Conservation (phyloP, 163 green algal species). For the Trebouxia gelatinosa region DNA sequence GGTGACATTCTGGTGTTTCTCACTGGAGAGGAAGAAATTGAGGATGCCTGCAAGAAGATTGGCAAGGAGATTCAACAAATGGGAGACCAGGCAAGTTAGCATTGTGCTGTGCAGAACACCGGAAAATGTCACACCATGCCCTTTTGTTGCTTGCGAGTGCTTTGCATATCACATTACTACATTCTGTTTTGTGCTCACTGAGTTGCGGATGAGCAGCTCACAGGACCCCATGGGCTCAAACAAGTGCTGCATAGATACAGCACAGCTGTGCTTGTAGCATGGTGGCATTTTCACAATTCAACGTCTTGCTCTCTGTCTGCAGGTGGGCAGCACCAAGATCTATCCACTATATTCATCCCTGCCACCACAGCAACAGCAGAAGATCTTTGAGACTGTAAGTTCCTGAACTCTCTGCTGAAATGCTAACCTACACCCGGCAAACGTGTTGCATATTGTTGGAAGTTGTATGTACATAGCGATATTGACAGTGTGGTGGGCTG, state of each 20-base stretch:
- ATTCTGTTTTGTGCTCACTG: too few species aligned
- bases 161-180: too few species aligned
- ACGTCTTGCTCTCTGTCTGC: slow-evolving; percentile 3
- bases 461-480: too few species aligned
- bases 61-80: slow-evolving; percentile 75
- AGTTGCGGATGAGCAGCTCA: background rate
- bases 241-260: background rate
- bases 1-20: slow-evolving; percentile 98
- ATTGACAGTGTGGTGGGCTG: too few species aligned
- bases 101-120: too few species aligned
- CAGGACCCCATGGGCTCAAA: background rate
- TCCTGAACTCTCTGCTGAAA: too few species aligned
- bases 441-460: too few species aligned
- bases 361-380: slow-evolving; percentile 93
- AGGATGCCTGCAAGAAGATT: slow-evolving; percentile 97
- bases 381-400: slow-evolving; percentile 91
- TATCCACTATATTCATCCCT: slow-evolving; percentile 97
- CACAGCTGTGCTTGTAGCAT: background rate
- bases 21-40: slow-evolving; percentile 99
- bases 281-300: background rate
- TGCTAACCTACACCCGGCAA: too few species aligned
- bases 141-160: too few species aligned
- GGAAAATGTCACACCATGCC: too few species aligned
- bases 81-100: slow-evolving; percentile 61
- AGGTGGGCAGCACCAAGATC: slow-evolving; percentile 89